These are phyloP conservation scores for Ettlia oleoabundans DNA, from an alignment of 139 green algal genomes.

Conservation along the genomic window DNA sequence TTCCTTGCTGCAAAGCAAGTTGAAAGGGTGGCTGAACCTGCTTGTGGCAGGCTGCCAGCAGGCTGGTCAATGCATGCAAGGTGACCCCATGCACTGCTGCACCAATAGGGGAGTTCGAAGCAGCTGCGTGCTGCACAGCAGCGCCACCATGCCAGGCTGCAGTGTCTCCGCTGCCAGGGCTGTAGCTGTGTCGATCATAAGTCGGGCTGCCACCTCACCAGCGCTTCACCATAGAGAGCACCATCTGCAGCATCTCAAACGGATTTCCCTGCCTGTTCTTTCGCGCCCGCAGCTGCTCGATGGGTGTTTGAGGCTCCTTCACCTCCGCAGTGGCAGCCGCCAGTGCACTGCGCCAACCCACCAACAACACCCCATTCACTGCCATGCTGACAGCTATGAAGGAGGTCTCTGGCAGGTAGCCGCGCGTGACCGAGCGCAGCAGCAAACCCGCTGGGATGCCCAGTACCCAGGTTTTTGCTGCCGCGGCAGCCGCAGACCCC, in stretches of 20 bases:
- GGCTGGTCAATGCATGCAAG: no score
- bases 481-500: constrained; percentile 56
- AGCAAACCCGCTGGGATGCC: constrained; percentile 68
- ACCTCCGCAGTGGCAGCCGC: constrained; percentile 53
- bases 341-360: constrained; percentile 72
- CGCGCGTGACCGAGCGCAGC: constrained; percentile 58
- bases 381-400: constrained; percentile 78
- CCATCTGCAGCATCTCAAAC: constrained; percentile 74
- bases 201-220: constrained; percentile 1
- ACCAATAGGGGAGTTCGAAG: no score
- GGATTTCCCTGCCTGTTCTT: constrained; percentile 64
- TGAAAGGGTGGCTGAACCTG: no score
- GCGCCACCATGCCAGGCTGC: neutral
- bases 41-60: no score
- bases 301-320: constrained; percentile 8
- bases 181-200: neutral
- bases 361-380: constrained; percentile 68
- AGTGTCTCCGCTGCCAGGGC: neutral
- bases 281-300: constrained; percentile 35
- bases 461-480: constrained; percentile 74
- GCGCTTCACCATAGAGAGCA: constrained; percentile 42
- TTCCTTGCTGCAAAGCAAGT: no score
- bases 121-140: no score
- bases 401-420: constrained; percentile 70
- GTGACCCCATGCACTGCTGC: no score